Base-by-base conservation (phyloP, 495 filamentous ascomycete genomes). In the Viridothelium virens region DNA sequence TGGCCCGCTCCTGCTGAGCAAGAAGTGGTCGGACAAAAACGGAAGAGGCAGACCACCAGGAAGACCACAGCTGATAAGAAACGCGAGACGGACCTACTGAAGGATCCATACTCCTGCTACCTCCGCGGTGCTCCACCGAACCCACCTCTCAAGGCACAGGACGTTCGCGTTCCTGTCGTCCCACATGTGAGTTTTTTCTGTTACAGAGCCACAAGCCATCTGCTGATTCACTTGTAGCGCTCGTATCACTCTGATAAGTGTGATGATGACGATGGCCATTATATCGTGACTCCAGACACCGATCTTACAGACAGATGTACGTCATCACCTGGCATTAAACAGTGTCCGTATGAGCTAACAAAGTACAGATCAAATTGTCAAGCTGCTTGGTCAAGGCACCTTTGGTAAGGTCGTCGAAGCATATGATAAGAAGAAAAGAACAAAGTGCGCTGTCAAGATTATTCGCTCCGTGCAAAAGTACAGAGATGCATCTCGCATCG, bases 381-480 rank as follows among this genome's bases (percentile, higher is more conserved):
- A 88, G 72, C 83, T 97, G 33, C 87, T 98, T 10, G 94, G 94
- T 34, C 94, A 98, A 77, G 94, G 94, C 56, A 98, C 94, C 0
- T 98, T 98, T 73, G 94, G 94, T 63, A 98, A 98, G 77, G 94
- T 98, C 14, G 93, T 98, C 9, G 90, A 96, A 75, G 94, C 94
- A 46, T 86, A 83, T 67, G 94, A 98, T 73, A 85, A 85, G 67
- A 82, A 82, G 65, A 84, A 85, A 64, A 85, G 86, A 65, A 86
- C 89, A 65, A 84, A 89, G 63, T 94, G 93, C 69, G 94, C 94
- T 37, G 89, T 98, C 74, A 98, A 98, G 77, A 92, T 98, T 74
- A 98, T 98, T 68, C 89, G 94, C 62, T 96, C 94, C 0, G 94
- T 98, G 5, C 94, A 96, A 71, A 98, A 98, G 70, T 98, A 98